Percentiles rank a stretch among this genome's conserved stretches.
phyloP scores from a whole-genome alignment of 2,329 filamentous ascomycete species.

The Nakataea oryzae region DNA sequence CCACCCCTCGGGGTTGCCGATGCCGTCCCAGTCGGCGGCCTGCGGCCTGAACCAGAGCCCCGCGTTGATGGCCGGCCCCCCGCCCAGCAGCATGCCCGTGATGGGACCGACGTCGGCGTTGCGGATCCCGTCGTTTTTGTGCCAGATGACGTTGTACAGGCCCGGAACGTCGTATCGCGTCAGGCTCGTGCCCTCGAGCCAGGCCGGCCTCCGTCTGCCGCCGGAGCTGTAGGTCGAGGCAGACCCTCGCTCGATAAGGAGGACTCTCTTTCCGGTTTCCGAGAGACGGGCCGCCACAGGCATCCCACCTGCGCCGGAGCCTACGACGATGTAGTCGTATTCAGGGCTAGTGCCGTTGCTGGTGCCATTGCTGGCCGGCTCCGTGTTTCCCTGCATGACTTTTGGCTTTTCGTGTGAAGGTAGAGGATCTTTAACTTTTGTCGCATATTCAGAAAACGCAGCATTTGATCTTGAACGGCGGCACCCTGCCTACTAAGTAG shows the following conservation, averaged over 20 bases:
- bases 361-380: background rate
- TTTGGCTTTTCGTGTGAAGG: too few species aligned
- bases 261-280: slow-evolving; percentile 52
- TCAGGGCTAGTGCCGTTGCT: background rate
- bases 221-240: slow-evolving; percentile 53
- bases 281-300: slow-evolving; percentile 51
- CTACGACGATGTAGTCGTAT: slow-evolving; percentile 55
- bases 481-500: too few species aligned
- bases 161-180: slow-evolving; percentile 64
- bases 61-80: slow-evolving; percentile 56
- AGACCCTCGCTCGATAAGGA: slow-evolving; percentile 53
- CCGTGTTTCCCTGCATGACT: background rate
- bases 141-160: slow-evolving; percentile 61
- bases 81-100: slow-evolving; percentile 61
- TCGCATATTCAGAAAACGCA: too few species aligned
- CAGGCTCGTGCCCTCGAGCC: slow-evolving; percentile 50
- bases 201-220: slow-evolving; percentile 47
- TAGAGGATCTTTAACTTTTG: too few species aligned
- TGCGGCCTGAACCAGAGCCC: slow-evolving; percentile 60
- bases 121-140: slow-evolving; percentile 49
- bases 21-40: slow-evolving; percentile 52
- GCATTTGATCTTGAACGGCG: too few species aligned
- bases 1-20: slow-evolving; percentile 64
- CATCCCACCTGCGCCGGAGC: slow-evolving; percentile 50
- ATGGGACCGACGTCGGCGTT: slow-evolving; percentile 61